Percentiles rank a stretch among this genome's conserved stretches.
Evolutionary conservation across 306 rosid genomes (phyloP).

Genomic region (Clitoria ternatea): DNA sequence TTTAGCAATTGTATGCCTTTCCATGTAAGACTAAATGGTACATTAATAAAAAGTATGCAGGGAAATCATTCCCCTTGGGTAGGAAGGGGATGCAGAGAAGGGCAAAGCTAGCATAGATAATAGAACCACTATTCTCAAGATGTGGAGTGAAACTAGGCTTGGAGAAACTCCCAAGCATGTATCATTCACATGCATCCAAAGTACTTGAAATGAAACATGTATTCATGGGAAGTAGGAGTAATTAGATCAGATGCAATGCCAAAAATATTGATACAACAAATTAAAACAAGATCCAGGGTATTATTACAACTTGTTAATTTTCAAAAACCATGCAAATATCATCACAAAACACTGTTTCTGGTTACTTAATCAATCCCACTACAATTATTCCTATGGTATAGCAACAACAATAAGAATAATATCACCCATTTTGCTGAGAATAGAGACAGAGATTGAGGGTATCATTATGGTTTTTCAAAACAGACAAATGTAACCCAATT

Average conservation of each 20-base stretch:
- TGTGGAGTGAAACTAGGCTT: background rate
- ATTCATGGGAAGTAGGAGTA: background rate
- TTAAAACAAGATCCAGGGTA: background rate
- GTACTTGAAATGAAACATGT: background rate
- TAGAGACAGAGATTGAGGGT: background rate
- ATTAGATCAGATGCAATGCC: slow-evolving; percentile 14
- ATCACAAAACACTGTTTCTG: background rate
- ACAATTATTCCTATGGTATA: background rate
- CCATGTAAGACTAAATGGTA: slow-evolving; percentile 9
- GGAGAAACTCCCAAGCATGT: background rate
- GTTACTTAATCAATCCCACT: background rate
- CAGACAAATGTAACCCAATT: background rate
- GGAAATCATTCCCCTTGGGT: background rate
- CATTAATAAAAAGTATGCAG: background rate
- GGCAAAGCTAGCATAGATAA: background rate
- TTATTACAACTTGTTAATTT: background rate
- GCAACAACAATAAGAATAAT: background rate
- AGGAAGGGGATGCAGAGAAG: background rate
- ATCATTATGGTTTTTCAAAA: background rate
- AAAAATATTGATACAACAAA: background rate
- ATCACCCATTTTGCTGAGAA: background rate
- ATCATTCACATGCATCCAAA: background rate
- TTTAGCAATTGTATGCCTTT: background rate
- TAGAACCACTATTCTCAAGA: background rate
- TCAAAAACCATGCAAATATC: background rate